Evolutionary conservation across 2,329 filamentous ascomycete genomes (phyloP), one percentile per base, ranked within the genome.

Genomic region (Calonectria naviculata): DNA sequence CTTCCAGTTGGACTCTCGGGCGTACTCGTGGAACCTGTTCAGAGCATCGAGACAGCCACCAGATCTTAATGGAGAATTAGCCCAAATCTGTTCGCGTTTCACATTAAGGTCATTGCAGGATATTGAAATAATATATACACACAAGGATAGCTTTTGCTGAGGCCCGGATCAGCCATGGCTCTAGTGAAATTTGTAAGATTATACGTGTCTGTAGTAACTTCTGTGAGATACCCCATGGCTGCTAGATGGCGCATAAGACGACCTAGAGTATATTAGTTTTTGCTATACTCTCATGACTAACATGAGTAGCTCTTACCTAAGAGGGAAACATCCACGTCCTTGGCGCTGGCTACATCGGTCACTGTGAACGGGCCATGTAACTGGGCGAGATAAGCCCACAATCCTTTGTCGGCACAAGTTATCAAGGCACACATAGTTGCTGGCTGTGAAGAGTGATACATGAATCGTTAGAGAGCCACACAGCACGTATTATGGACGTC

Each of bases 201-300:
- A 73, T 85, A 86, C 29, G 80, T 78, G 49, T 85, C 82, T 0
- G 70, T 62, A 0, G 75, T 82, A 0, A 78, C 77, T 70, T 85
- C 83, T 0, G 75, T 74, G 58, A 86, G 75, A 70, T 85, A 83
- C 0, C 84, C 83, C 81, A 85, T 84, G 0, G 83, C 80, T 0
- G 75, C 78, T 0, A 85, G 70, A 67, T 85, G 84, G 19, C 81
- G 76, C 75, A 85, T 76, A 34, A 85, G 72, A 13, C 83, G 81
- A 3, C 80, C n/a, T n/a, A n/a, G n/a, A n/a, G n/a, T n/a, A n/a
- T n/a, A n/a, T n/a, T n/a, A n/a, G n/a, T n/a, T n/a, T n/a, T n/a
- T n/a, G n/a, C 74, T 26, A 78, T 47, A n/a, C n/a, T n/a, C n/a
- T n/a, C n/a, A n/a, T n/a, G n/a, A n/a, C n/a, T n/a, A n/a, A n/a